Conservation (phyloP, 2,329 filamentous ascomycete genomes). For the Aspergillus chevalieri region DNA sequence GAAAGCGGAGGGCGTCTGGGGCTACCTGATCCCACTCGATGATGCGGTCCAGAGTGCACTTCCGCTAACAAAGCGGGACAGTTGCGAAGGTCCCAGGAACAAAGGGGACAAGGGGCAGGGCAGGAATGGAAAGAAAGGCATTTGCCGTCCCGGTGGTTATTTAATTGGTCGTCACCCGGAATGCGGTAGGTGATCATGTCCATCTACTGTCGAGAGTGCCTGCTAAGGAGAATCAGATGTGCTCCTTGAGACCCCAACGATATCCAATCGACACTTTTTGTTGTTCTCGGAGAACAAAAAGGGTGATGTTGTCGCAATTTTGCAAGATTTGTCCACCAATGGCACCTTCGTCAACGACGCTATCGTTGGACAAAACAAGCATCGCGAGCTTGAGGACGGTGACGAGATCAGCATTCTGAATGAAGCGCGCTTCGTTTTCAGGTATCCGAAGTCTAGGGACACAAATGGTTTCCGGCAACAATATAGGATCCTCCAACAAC, state of each 20-base stretch:
- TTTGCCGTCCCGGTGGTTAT: slow-evolving; percentile 70
- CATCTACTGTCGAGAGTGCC: neutral
- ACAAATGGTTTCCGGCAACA: slow-evolving; percentile 78
- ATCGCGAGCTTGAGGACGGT: slow-evolving; percentile 77
- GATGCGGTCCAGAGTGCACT: slow-evolving; percentile 61
- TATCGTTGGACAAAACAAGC: slow-evolving; percentile 84
- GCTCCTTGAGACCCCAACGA: slow-evolving; percentile 66
- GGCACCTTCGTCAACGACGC: slow-evolving; percentile 94
- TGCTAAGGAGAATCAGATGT: slow-evolving; percentile 51
- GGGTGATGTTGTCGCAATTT: slow-evolving; percentile 59
- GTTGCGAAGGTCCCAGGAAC: slow-evolving; percentile 54
- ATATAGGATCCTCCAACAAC: slow-evolving; percentile 74
- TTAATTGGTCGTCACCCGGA: slow-evolving; percentile 88
- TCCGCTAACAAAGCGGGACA: slow-evolving; percentile 67
- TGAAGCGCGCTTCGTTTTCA: slow-evolving; percentile 81
- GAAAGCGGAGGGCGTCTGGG: slow-evolving; percentile 82
- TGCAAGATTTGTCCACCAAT: slow-evolving; percentile 93
- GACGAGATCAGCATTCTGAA: slow-evolving; percentile 87
- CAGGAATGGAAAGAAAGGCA: slow-evolving; percentile 53
- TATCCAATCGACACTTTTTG: slow-evolving; percentile 70
- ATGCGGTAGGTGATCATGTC: slow-evolving; percentile 61
- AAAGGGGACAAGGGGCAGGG: slow-evolving; percentile 37
- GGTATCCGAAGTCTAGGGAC: slow-evolving; percentile 70
- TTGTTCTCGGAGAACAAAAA: slow-evolving; percentile 51
- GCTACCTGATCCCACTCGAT: slow-evolving; percentile 81